Conservation (phyloP, 2,329 filamentous ascomycete species). For the Fusarium sp. region DNA sequence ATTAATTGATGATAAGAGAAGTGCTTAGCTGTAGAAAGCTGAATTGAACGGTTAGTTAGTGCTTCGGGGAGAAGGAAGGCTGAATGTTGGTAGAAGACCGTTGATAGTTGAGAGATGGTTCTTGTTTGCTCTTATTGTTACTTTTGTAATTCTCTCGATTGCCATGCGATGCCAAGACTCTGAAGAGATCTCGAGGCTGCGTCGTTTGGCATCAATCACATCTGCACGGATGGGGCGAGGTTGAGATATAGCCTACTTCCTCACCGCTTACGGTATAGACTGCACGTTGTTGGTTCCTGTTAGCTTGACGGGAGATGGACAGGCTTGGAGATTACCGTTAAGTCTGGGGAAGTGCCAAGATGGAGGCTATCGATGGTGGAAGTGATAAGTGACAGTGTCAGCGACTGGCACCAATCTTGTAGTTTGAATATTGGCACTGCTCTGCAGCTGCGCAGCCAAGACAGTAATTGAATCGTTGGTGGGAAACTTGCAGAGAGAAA, state of each 20-base stretch:
- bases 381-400: neutral
- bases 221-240: neutral
- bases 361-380: neutral
- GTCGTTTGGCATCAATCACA: constrained; percentile 1
- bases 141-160: neutral
- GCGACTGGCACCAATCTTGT: neutral
- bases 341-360: neutral
- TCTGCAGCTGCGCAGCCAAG: neutral
- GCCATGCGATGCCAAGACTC: neutral
- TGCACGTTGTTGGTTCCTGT: constrained; percentile 5
- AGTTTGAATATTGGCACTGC: constrained; percentile 2
- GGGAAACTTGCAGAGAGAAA: neutral
- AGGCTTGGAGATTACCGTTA: neutral
- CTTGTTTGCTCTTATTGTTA: neutral
- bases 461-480: neutral
- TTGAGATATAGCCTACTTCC: constrained; percentile 9
- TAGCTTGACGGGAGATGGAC: constrained; percentile 3
- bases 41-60: neutral
- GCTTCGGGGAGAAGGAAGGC: neutral
- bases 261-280: neutral
- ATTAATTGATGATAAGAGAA: neutral
- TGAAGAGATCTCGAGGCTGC: neutral
- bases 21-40: neutral
- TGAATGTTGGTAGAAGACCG: neutral
- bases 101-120: neutral